Percentiles rank a stretch among this genome's conserved stretches.
These are phyloP conservation scores for Aureobasidium sp. DNA, from an alignment of 2,329 filamentous ascomycete species.

Conservation along the genomic window DNA sequence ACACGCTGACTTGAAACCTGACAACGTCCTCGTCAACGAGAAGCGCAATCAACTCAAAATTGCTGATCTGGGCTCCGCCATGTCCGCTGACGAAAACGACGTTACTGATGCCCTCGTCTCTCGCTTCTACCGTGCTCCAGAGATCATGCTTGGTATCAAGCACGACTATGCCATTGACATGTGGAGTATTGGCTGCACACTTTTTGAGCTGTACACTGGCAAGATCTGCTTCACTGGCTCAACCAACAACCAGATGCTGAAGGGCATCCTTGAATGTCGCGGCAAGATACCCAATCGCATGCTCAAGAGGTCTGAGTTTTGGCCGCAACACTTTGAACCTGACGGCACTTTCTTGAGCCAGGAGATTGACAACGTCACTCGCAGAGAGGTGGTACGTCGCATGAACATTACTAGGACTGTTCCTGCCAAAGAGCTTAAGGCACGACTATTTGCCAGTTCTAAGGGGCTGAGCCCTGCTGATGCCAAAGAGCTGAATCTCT, in stretches of 20 bases:
- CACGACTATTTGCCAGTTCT: constrained; percentile 60
- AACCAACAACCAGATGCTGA: constrained; percentile 98
- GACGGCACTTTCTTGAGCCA: constrained; percentile 75
- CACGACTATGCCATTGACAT: constrained; percentile 93
- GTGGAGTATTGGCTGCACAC: constrained; percentile 95
- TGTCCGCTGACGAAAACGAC: constrained; percentile 82
- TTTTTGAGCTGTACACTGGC: constrained; percentile 95
- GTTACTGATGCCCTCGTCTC: constrained; percentile 93
- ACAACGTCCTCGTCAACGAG: constrained; percentile 91
- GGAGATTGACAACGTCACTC: constrained; percentile 80
- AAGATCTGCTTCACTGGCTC: constrained; percentile 93
- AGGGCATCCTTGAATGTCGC: constrained; percentile 90
- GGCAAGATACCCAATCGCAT: constrained; percentile 88
- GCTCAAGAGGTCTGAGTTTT: constrained; percentile 72
- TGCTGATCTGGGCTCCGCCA: constrained; percentile 93
- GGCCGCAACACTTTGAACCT: constrained; percentile 74
- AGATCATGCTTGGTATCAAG: constrained; percentile 93
- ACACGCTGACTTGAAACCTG: constrained; percentile 93
- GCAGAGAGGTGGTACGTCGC: constrained; percentile 65
- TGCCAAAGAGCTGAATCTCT: constrained; percentile 69
- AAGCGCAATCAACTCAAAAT: constrained; percentile 81
- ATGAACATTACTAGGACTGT: constrained; percentile 63
- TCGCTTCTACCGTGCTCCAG: constrained; percentile 93
- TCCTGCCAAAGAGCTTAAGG: constrained; percentile 63
- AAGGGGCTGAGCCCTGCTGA: constrained; percentile 68